Percentiles rank a stretch among this genome's conserved stretches.
These are phyloP conservation scores for Penicillium vulpinum DNA, from an alignment of 2,329 filamentous ascomycete species.

Conservation along the genomic window DNA sequence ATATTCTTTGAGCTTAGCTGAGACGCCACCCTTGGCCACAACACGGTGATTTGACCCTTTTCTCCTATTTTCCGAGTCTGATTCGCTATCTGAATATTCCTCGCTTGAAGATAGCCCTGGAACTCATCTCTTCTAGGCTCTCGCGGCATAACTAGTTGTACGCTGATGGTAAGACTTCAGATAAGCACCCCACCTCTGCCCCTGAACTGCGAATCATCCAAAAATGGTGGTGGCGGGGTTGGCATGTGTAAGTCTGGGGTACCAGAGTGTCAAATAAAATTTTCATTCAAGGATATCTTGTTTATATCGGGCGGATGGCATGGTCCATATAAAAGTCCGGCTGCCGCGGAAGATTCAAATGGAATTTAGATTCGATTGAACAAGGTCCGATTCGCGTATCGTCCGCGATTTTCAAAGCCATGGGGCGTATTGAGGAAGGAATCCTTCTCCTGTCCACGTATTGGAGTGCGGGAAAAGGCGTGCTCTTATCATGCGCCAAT, in stretches of 20 bases:
- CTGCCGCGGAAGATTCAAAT: not conserved
- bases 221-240: not conserved
- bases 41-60: not conserved
- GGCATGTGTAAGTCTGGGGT: not conserved
- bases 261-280: not conserved
- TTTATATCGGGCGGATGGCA: not conserved
- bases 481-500: not conserved
- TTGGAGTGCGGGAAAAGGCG: too few relatives aligned
- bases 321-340: not conserved
- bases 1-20: constrained; percentile 1
- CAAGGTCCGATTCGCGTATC: too few relatives aligned
- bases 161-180: not conserved
- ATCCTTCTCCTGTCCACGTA: not conserved
- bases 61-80: not conserved
- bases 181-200: not conserved
- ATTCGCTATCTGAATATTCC: not conserved
- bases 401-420: not conserved
- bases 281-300: not conserved
- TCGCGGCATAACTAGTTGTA: not conserved
- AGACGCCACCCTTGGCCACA: not conserved
- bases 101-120: not conserved
- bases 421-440: not conserved
- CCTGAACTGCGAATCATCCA: not conserved
- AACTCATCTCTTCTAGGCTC: not conserved
- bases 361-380: not conserved